These are phyloP conservation scores for Cucurbita ficifolia DNA, from an alignment of 306 rosid species.

Conservation along the genomic window DNA sequence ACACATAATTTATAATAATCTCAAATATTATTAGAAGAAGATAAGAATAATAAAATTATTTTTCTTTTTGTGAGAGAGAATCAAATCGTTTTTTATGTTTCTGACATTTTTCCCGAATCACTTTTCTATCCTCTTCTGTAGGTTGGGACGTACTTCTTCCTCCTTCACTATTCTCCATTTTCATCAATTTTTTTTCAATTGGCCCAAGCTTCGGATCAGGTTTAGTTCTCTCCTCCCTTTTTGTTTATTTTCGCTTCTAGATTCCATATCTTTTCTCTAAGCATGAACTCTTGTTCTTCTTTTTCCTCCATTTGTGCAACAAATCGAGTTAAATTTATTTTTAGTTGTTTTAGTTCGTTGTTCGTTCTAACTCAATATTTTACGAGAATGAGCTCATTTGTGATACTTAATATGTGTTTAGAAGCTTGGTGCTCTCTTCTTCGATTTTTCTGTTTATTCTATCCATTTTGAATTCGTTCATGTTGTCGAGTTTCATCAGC, in stretches of 20 bases:
- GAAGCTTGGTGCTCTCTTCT: conserved; percentile 11
- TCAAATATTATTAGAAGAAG: too few species aligned
- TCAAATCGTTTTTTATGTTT: too few species aligned
- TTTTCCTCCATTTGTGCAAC: conserved; percentile 17
- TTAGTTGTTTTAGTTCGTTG: conserved; percentile 19
- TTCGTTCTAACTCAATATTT: conserved; percentile 28
- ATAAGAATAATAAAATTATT: too few species aligned
- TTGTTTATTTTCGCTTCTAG: conserved; percentile 42
- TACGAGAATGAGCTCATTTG: conserved; percentile 24
- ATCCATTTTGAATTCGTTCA: conserved; percentile 14
- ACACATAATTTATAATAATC: too few species aligned
- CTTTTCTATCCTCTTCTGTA: conserved; percentile 61
- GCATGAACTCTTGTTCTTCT: conserved; percentile 31
- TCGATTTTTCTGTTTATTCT: conserved; percentile 16
- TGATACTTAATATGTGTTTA: conserved; percentile 19
- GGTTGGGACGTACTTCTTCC: conserved; percentile 25
- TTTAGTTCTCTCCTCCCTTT: conserved; percentile 50
- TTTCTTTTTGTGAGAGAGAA: too few species aligned
- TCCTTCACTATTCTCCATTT: conserved; percentile 37
- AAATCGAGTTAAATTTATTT: conserved; percentile 13
- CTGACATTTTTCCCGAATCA: conserved; percentile 21
- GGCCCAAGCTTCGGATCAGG: conserved; percentile 17
- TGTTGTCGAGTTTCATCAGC: conserved; percentile 2
- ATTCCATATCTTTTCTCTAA: conserved; percentile 38
- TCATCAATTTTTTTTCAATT: conserved; percentile 38